Base-by-base conservation (phyloP, 306 rosid genomes). In the Sechiopsis laciniata region DNA sequence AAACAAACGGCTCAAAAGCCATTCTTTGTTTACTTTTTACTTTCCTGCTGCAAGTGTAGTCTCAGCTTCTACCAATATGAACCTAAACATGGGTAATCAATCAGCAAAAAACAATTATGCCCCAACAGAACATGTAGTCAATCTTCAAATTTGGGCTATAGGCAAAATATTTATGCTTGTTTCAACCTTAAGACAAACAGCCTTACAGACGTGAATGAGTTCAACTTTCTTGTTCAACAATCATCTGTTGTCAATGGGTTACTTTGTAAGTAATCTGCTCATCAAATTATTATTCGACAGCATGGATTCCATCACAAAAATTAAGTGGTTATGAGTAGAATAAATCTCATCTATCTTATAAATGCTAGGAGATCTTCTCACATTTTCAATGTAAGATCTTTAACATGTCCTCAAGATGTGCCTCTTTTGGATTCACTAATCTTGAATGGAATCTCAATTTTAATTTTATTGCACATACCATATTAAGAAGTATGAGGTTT, bases 1-100 rank as follows among this genome's bases (percentile, higher is more conserved):
- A 91, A 78, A 69, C 84, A 76, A 86, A 76, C 13, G 92, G 92
- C 78, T 72, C 82, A 72, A 94, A 85, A 73, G 81, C 96, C 99
- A 94, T 94, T 72, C 68, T 75, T 76, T 56, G 24, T 48, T 15
- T 48, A 67, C 54, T 69, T 32, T 48, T 22, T 20, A 50, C 58
- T 67, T 69, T 22, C 45, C 54, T 50, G 21, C 73, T 20, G 26
- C 72, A 67, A 67, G 32, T 10, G 22, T 2, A 57, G 16, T 20
- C 32, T 56, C 55, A 17, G 55, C 54, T 66, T 17, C 72, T 13
- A 66, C 53, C 32, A 11, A 45, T 7, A 45, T 8, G 35, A 10
- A 66, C 53, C 72, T 66, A 66, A 10, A 6, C 15, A 40, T 10
- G 46, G 15, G 51, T 64, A 64, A 37, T 63, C 69, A 63, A 63